phyloP scores from a whole-genome alignment of 2,329 filamentous ascomycete genomes.

The Botrytis tulipae region DNA sequence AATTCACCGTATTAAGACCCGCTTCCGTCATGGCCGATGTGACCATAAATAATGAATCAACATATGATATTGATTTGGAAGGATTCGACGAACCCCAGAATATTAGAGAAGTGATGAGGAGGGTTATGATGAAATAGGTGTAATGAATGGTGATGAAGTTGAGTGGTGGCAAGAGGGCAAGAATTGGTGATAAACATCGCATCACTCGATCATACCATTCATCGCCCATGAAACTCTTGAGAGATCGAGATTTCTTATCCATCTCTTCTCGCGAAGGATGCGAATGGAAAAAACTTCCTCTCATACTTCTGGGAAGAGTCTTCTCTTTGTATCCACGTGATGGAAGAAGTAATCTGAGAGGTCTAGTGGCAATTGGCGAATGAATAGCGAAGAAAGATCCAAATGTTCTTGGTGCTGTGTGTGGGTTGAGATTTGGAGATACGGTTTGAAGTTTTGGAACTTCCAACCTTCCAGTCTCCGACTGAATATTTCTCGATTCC shows the following conservation, averaged over 20 bases:
- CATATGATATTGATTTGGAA: slow-evolving; percentile 53
- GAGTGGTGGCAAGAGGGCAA: slow-evolving; percentile 37
- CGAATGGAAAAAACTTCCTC: background rate
- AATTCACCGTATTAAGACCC: slow-evolving; percentile 65
- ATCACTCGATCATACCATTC: background rate
- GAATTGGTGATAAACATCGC: background rate
- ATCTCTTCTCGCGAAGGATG: slow-evolving; percentile 2
- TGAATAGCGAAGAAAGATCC: background rate
- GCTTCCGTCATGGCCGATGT: slow-evolving; percentile 66
- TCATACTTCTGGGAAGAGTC: background rate
- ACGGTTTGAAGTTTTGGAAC: background rate
- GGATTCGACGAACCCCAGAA: slow-evolving; percentile 60
- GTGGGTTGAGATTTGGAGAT: background rate
- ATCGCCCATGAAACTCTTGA: slow-evolving; percentile 10
- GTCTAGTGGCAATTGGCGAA: background rate
- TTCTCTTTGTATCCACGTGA: background rate
- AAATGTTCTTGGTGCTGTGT: slow-evolving; percentile 1
- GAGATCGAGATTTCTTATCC: background rate
- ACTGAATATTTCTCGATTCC: background rate
- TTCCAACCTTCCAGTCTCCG: background rate
- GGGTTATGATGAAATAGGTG: slow-evolving; percentile 59
- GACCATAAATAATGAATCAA: slow-evolving; percentile 65
- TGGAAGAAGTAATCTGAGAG: background rate
- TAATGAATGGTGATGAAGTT: slow-evolving; percentile 68
- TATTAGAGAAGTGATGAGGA: slow-evolving; percentile 55